Base-by-base conservation (phyloP, 2,329 filamentous ascomycete genomes). In the Bipolaris victoriae region DNA sequence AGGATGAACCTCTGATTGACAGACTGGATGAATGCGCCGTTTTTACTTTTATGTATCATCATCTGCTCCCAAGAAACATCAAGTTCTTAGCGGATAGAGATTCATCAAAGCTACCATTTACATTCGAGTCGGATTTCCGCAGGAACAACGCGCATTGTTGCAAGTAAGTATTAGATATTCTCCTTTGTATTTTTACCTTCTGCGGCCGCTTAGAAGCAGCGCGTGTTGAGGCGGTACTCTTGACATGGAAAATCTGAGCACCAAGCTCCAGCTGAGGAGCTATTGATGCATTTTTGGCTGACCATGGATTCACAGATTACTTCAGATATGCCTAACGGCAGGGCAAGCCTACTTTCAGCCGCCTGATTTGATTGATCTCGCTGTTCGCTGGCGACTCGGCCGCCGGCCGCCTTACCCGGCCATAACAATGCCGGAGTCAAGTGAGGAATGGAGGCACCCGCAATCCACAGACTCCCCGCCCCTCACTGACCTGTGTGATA, bases 261-360 rank as follows among this genome's bases (percentile, higher is more conserved):
- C 7, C 15, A 39, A 16, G 36, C 36, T 22, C 22, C 16, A 16
- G 24, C 40, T 44, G 6, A 2, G 40, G 22, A 26, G 20, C 9
- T 10, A 1, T 16, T 18, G 2, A 18, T 45, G 24, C 3, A 18
- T 15, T 11, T 20, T 10, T 26, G 49, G 36, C 52, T 55, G n/a
- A 51, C 22, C 24, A 7, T 13, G 4, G 11, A 18, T 31, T 29
- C 9, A 11, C 11, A 60, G 63, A 13, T 47, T 61, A 20, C 53
- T 70, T 18, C 65, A 66, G 22, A 45, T 62, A 20, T 71, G 66
- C 48, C 58, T 70, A 13, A 20, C 55, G 15, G 57, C 63, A 13
- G 61, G 60, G 4, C 65, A 68, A 35, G 60, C 61, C n/a, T 64
- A 69, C 48, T 53, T 70, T 2, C 68, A 71, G 37, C 66, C 68